Evolutionary conservation across 31 red algal genomes (phyloP).

Genomic region (Endocladia muricata): DNA sequence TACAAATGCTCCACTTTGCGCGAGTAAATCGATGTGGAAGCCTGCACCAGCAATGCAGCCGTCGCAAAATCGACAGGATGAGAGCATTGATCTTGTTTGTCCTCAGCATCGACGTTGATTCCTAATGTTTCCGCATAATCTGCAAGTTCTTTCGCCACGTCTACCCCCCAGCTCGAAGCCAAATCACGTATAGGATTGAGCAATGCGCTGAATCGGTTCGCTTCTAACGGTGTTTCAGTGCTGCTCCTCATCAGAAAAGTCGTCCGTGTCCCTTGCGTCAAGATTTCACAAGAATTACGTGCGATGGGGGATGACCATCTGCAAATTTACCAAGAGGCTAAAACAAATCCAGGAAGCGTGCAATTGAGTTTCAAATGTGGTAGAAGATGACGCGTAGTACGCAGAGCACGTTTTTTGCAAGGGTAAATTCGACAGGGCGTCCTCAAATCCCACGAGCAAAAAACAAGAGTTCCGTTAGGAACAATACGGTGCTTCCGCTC

Average conservation of each 20-base stretch:
- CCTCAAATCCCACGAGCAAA: no score
- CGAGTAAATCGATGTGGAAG: conserved; percentile 74
- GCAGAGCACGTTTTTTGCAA: no score
- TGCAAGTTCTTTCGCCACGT: conserved; percentile 70
- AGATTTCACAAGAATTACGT: no score
- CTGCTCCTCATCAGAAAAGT: neutral
- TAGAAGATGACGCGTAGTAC: no score
- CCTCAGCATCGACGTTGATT: conserved; percentile 23
- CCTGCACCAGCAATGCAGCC: conserved; percentile 82
- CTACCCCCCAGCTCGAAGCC: conserved; percentile 71
- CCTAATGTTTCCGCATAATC: conserved; percentile 46
- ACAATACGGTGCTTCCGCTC: no score
- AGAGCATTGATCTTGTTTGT: neutral
- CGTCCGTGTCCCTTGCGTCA: neutral
- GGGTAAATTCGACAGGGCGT: no score
- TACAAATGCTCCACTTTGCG: conserved; percentile 87
- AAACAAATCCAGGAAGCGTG: no score
- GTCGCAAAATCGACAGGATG: conserved; percentile 56
- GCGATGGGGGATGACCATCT: no score
- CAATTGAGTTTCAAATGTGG: no score
- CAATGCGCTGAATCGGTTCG: conserved; percentile 32
- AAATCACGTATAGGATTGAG: conserved; percentile 79
- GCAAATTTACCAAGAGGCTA: no score
- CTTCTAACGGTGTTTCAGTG: neutral
- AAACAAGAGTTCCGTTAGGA: no score